Conservation (phyloP, 129 eudicot genomes). For the sunflower (Helianthus annuus) region DNA sequence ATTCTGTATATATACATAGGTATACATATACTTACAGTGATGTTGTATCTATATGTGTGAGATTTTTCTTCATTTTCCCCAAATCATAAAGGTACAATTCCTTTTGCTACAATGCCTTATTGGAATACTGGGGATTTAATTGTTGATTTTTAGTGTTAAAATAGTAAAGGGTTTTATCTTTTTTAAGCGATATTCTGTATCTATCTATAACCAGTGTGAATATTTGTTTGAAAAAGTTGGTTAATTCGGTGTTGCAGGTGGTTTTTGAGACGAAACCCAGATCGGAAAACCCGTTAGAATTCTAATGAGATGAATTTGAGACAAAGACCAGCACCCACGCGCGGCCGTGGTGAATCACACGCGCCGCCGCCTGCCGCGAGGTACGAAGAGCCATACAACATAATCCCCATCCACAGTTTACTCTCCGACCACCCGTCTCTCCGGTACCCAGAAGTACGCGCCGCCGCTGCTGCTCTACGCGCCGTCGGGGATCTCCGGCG, state of each 20-base stretch:
- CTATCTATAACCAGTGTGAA: conserved; percentile 10
- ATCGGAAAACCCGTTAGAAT: conserved; percentile 4
- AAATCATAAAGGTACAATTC: neutral
- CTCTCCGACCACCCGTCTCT: conserved; percentile 72
- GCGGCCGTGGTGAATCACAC: conserved; percentile 48
- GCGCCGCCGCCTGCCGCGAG: conserved; percentile 42
- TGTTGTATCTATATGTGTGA: neutral
- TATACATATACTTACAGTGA: neutral
- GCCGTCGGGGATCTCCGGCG: conserved; percentile 71
- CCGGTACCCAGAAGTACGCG: conserved; percentile 82
- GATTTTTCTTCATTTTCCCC: neutral
- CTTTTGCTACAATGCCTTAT: neutral
- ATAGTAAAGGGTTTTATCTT: neutral
- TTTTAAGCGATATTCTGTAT: neutral
- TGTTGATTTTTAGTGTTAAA: neutral
- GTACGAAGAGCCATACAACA: conserved; percentile 52
- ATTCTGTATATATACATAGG: no score
- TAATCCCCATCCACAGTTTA: conserved; percentile 72
- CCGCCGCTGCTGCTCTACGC: conserved; percentile 74
- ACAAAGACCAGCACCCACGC: conserved; percentile 66
- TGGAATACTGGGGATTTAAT: neutral
- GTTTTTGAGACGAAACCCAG: conserved; percentile 24
- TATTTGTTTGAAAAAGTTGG: neutral
- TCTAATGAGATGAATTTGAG: conserved; percentile 61
- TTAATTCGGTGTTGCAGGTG: conserved; percentile 29